Evolutionary conservation across 2,329 filamentous ascomycete genomes (phyloP), one percentile per base, ranked within the genome.

Genomic region (Aspergillus nomiae): DNA sequence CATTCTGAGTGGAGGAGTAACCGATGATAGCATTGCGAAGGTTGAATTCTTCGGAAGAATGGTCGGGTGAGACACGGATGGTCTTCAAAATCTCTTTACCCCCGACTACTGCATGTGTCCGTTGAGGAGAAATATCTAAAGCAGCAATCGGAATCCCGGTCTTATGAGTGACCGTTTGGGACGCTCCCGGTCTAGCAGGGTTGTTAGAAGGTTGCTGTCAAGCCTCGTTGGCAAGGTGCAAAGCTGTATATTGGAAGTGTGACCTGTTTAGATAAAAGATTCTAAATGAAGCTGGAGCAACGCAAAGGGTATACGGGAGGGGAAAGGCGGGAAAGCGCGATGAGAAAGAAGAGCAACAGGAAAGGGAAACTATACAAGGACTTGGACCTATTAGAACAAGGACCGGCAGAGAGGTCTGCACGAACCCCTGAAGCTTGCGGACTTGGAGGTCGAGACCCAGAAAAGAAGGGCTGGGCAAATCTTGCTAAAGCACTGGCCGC

Each of bases 21-120:
- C 84, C 85, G 70, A 85, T 83, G 67, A 89, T 85, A 36, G 85
- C 83, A 67, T 86, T 82, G 63, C 87, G 85, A 66, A 90, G 81
- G 72, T 90, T 89, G 74, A 86, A 83, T 65, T 89, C 87, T 73
- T 90, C 87, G 60, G 83, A 82, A 50, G 86, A 87, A 63, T 80
- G 80, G 64, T 83, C 81, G 61, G 85, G 83, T 51, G 84, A 80
- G 59, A 89, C 83, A 58, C 83, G 83, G 65, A 90, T 83, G 2
- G 87, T 89, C 75, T 89, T 89, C 70, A 90, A 83, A 61, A 90
- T 89, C 68, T 89, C 86, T 66, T 86, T 86, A 58, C 87, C 87
- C 48, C 86, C 87, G 67, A 90, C 82, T 60, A 90, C 81, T 59
- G 87, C 87, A 80, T 89, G 87, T 63, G 86, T 89, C 62, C 84